Percentiles rank a stretch among this genome's conserved stretches.
These are phyloP conservation scores for Penicillium arizonense DNA, from an alignment of 495 filamentous ascomycete species.

Conservation along the genomic window DNA sequence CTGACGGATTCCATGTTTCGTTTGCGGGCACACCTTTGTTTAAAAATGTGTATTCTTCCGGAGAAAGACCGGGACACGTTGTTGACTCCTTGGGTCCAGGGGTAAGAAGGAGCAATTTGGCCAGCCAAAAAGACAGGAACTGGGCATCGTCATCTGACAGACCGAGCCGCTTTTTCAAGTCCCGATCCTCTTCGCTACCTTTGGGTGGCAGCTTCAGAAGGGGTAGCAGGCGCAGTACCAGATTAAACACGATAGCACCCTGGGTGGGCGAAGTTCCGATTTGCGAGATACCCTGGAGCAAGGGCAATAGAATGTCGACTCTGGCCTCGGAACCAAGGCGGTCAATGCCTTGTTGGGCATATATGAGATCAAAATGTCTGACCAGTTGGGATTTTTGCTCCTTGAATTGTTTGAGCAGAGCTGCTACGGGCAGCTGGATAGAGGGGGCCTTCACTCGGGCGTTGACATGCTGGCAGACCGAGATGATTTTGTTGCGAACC, in stretches of 20 bases:
- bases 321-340: conserved; percentile 63
- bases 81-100: conserved; percentile 34
- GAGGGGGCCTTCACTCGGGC: conserved; percentile 64
- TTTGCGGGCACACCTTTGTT: conserved; percentile 52
- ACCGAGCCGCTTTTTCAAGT: conserved; percentile 62
- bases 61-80: conserved; percentile 66
- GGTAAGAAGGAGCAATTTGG: conserved; percentile 74
- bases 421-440: conserved; percentile 79
- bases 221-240: conserved; percentile 72
- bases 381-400: conserved; percentile 68
- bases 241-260: conserved; percentile 74
- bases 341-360: conserved; percentile 82
- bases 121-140: conserved; percentile 76
- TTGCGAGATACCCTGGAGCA: conserved; percentile 70
- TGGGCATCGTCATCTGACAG: conserved; percentile 68
- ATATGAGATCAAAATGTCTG: conserved; percentile 83
- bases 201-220: conserved; percentile 70
- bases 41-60: conserved; percentile 73
- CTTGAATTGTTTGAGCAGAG: conserved; percentile 88
- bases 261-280: conserved; percentile 61
- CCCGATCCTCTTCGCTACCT: conserved; percentile 73
- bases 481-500: conserved; percentile 78
- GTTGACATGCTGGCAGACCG: conserved; percentile 78
- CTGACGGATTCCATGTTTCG: conserved; percentile 65
- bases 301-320: conserved; percentile 65